A percentile compares a stretch with the other conserved stretches of the same genome.
Evolutionary conservation across 495 filamentous ascomycete species (phyloP).

Genomic region (Annulohypoxylon stygium): DNA sequence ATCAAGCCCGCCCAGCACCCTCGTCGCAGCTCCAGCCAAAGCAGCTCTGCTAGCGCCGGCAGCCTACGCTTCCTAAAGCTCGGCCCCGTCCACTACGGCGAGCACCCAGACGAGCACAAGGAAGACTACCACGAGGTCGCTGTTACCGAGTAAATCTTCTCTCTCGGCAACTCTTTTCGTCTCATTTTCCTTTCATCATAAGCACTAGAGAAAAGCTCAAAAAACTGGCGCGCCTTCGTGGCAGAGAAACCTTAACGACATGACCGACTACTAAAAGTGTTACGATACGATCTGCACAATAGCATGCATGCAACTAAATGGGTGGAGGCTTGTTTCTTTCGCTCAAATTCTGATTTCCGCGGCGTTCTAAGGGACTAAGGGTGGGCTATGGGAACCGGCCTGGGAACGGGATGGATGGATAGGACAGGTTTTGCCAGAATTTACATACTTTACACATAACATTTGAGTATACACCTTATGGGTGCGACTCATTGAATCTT

Average conservation of each 20-base stretch:
- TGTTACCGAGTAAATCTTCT: conserved; percentile 51
- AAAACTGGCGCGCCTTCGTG: conserved; percentile 17
- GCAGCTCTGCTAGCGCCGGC: conserved; percentile 37
- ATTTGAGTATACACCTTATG: conserved; percentile 23
- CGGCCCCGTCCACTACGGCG: conserved; percentile 64
- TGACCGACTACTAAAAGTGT: conserved; percentile 29
- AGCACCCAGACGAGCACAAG: conserved; percentile 60
- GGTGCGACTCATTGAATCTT: conserved; percentile 13
- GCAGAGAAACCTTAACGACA: conserved; percentile 34
- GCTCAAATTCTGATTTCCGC: neutral
- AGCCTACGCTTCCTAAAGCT: conserved; percentile 63
- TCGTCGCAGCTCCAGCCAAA: conserved; percentile 51
- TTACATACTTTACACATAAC: conserved; percentile 12
- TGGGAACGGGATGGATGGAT: conserved; percentile 23
- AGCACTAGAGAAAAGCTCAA: conserved; percentile 28
- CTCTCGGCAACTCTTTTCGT: neutral
- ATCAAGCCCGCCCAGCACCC: conserved; percentile 44
- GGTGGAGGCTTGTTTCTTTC: conserved; percentile 23
- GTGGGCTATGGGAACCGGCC: conserved; percentile 11
- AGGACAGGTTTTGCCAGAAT: conserved; percentile 22
- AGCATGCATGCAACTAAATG: conserved; percentile 34
- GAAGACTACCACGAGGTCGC: conserved; percentile 61
- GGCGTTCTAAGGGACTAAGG: conserved; percentile 32
- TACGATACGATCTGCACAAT: conserved; percentile 38
- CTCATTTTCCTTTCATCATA: conserved; percentile 1